These are phyloP conservation scores for Ananas comosus DNA, from an alignment of 176 grass and related monocot genomes.

Conservation along the genomic window DNA sequence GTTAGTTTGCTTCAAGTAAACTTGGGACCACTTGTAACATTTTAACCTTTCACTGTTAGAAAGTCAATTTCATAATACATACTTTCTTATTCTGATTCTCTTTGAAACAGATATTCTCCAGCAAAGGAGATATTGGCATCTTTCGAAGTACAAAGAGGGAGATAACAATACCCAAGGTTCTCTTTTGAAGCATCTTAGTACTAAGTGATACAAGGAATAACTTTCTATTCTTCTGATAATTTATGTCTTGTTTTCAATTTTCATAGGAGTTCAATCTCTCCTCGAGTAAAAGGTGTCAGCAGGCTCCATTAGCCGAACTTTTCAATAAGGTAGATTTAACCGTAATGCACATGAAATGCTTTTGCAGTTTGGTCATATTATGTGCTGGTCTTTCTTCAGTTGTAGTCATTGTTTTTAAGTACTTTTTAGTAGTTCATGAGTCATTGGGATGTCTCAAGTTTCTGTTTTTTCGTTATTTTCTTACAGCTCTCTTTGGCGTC, in stretches of 20 bases:
- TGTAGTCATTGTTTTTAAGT: not conserved
- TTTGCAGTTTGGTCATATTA: not conserved
- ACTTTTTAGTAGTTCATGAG: not conserved
- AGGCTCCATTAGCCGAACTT: conserved; percentile 51
- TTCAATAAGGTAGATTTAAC: conserved; percentile 56
- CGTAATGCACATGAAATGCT: not conserved
- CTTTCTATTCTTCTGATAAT: conserved; percentile 3
- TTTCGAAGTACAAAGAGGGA: conserved; percentile 46
- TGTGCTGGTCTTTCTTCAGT: not conserved
- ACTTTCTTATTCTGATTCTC: not conserved
- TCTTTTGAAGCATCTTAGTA: not conserved
- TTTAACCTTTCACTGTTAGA: too few relatives aligned
- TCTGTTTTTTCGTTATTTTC: not conserved
- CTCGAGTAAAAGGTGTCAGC: conserved; percentile 38
- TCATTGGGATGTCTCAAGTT: not conserved
- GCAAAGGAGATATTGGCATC: conserved; percentile 38
- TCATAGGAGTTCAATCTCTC: conserved; percentile 69
- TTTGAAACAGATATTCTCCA: conserved; percentile 39
- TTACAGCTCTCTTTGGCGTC: conserved; percentile 48
- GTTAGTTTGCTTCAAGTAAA: too few relatives aligned
- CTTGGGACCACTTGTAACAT: too few relatives aligned
- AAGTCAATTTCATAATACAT: not conserved
- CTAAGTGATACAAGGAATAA: not conserved
- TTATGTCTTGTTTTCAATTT: conserved; percentile 15
- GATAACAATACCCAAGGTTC: conserved; percentile 60